These are phyloP conservation scores for Plasmodium ovale DNA, from an alignment of 169 alveolate genomes.

Conservation along the genomic window DNA sequence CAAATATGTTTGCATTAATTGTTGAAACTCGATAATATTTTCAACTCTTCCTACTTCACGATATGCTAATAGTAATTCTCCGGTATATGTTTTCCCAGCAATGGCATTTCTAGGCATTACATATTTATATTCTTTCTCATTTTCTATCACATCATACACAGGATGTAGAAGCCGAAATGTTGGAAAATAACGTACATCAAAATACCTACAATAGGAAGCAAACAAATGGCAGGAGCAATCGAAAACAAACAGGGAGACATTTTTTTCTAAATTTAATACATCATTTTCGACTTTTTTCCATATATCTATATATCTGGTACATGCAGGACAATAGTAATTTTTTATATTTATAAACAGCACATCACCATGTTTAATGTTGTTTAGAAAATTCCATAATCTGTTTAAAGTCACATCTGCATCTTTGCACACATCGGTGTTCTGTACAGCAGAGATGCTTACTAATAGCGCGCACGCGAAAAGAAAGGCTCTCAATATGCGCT, in stretches of 20 bases:
- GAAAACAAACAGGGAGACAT: constrained; percentile 37
- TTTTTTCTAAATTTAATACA: constrained; percentile 23
- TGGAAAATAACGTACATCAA: constrained; percentile 35
- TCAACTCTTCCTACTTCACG: constrained; percentile 32
- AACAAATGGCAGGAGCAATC: constrained; percentile 55
- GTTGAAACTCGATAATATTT: constrained; percentile 12
- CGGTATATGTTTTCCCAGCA: background rate
- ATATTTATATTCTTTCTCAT: constrained; percentile 16
- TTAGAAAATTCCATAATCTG: constrained; percentile 27
- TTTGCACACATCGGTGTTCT: constrained; percentile 31
- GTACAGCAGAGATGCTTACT: too few relatives aligned
- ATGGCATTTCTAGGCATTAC: background rate
- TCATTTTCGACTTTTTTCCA: constrained; percentile 47
- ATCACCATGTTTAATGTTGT: constrained; percentile 44
- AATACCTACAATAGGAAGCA: constrained; percentile 36
- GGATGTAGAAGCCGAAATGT: constrained; percentile 51
- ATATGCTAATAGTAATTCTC: constrained; percentile 35
- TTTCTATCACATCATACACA: constrained; percentile 38
- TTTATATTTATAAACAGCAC: constrained; percentile 33
- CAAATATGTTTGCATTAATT: constrained; percentile 31
- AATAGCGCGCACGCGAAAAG: too few relatives aligned
- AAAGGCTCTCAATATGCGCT: too few relatives aligned
- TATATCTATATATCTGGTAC: constrained; percentile 30
- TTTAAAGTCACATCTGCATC: constrained; percentile 31
- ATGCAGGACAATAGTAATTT: constrained; percentile 67